Base-by-base conservation (phyloP, 305 asterid species). In the Petunia hybrid region DNA sequence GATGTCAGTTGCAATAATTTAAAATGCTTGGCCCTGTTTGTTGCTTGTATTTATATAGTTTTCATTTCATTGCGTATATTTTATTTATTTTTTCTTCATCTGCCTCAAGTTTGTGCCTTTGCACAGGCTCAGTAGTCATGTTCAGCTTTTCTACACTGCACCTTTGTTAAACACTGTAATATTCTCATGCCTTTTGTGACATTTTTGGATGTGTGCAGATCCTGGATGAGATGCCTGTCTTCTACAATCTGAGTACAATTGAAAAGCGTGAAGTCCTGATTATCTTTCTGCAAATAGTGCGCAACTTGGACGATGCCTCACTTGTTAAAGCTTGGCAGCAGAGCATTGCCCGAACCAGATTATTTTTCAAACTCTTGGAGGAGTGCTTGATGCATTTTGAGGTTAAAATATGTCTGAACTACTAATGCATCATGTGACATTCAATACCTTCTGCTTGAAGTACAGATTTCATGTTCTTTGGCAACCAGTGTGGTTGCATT, bases 271-370 rank as follows among this genome's bases (percentile, higher is more conserved):
- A 96, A 87, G 98, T 91, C 56, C 85, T 96, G 87, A 91, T 92
- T 79, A 83, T 91, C 63, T 83, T 96, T 86, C 86, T 94, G 88
- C 97, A 96, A 92, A 93, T 96, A 84, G 78, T 91, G 81, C 98
- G 99, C 81, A 94, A 96, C 86, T 86, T 94, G 97, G 99, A 96
- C 80, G 98, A 96, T 83, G 90, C 91, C 68, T 90, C 99, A 82
- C 99, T 96, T 86, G 88, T 93, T 82, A 93, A 94, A 89, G 99
- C 97, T 80, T 96, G 99, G 99, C 98, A 96, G 88, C 99, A 94
- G 87, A 96, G 98, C 91, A 96, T 96, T 84, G 98, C 99, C 83
- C 99, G 99, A 62, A 94, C 98, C 85, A 91, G 99, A 92, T 87
- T 96, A 83, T 96, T 96, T 89, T 94, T 96, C 86, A 96, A 96